Conservation (phyloP, 306 rosid genomes). For the Rosa chinensis region DNA sequence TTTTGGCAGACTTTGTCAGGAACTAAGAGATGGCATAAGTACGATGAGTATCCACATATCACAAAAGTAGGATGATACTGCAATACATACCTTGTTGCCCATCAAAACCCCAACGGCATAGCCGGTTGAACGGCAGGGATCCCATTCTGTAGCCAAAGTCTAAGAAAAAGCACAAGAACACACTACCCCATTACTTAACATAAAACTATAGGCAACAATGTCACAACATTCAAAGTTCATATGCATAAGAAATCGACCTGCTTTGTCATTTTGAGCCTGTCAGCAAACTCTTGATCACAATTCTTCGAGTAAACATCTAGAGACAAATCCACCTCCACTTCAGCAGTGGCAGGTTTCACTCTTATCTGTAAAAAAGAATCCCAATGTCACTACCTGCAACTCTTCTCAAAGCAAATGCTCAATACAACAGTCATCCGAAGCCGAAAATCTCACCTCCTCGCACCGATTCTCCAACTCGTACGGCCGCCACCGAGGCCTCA, state of each 20-base stretch:
- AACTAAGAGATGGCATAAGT: not conserved
- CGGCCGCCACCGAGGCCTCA: conserved; percentile 86
- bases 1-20: not conserved
- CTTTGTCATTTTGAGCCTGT: conserved; percentile 44
- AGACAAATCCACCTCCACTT: conserved; percentile 69
- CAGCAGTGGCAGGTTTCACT: conserved; percentile 51
- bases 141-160: conserved; percentile 78
- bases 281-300: conserved; percentile 47
- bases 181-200: not conserved
- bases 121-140: conserved; percentile 53
- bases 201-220: not conserved
- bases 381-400: conserved; percentile 2
- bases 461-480: conserved; percentile 74
- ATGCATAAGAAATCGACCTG: conserved; percentile 46
- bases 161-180: conserved; percentile 31
- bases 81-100: conserved; percentile 68
- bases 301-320: conserved; percentile 56
- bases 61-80: conserved; percentile 13
- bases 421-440: not conserved
- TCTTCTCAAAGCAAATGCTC: conserved; percentile 6
- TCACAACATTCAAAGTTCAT: not conserved
- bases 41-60: conserved; percentile 1
- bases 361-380: conserved; percentile 51
- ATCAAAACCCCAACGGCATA: conserved; percentile 72
- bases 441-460: conserved; percentile 55